Conservation (phyloP, 164 flowering plant genomes). For the Platanus orientalis region DNA sequence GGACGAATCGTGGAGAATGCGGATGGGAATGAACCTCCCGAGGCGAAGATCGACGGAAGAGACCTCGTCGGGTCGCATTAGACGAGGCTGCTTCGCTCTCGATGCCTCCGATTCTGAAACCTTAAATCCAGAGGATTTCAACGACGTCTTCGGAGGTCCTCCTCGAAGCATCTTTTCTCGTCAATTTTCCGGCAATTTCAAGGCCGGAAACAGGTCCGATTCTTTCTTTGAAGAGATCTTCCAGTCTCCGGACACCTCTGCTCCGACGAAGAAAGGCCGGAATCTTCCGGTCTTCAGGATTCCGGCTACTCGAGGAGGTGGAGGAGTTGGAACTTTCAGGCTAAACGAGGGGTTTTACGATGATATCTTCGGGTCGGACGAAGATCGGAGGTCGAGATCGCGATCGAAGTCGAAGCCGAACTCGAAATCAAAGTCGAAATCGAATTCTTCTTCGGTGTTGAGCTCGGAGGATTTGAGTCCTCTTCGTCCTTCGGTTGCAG, state of each 20-base stretch:
- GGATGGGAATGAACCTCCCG: constrained; percentile 39
- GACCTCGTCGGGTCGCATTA: constrained; percentile 17
- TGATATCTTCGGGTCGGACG: constrained; percentile 56
- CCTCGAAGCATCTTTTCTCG: constrained; percentile 55
- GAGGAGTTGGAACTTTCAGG: not conserved
- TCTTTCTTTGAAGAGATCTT: constrained; percentile 61
- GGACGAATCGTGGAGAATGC: constrained; percentile 78
- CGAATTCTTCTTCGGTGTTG: constrained; percentile 65
- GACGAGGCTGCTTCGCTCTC: constrained; percentile 1
- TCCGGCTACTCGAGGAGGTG: constrained; percentile 24
- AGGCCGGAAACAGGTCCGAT: not conserved
- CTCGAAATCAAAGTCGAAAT: constrained; percentile 61
- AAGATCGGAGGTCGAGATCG: constrained; percentile 35
- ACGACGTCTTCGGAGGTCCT: constrained; percentile 93
- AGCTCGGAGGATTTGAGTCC: constrained; percentile 82
- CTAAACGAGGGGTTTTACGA: constrained; percentile 40
- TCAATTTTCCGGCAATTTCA: constrained; percentile 37
- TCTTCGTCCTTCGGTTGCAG: constrained; percentile 37
- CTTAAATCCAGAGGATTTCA: constrained; percentile 46
- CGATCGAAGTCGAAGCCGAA: constrained; percentile 26
- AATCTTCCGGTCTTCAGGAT: constrained; percentile 54
- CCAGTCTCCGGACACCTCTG: constrained; percentile 31
- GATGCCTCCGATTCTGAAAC: constrained; percentile 8
- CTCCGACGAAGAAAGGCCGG: constrained; percentile 29
- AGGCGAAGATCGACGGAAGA: constrained; percentile 43